These are phyloP conservation scores for Malus fusca DNA, from an alignment of 306 rosid species.

Conservation along the genomic window DNA sequence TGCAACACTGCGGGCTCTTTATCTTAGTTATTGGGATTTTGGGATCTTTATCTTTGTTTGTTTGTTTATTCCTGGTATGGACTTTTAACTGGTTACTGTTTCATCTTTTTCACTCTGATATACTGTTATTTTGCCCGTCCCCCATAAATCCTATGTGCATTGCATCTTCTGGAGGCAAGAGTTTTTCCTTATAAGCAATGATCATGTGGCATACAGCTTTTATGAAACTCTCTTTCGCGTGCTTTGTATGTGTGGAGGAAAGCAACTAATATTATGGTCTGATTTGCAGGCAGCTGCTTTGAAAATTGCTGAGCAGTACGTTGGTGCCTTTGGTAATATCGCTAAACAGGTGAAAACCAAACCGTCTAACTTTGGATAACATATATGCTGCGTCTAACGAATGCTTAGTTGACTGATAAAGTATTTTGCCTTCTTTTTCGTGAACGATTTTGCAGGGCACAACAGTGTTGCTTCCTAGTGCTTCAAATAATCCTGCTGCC, in stretches of 20 bases:
- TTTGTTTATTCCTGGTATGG: neutral
- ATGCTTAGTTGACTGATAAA: neutral
- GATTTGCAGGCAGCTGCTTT: slow-evolving; percentile 84
- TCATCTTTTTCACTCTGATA: neutral
- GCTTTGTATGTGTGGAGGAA: neutral
- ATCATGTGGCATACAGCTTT: neutral
- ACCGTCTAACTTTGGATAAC: neutral
- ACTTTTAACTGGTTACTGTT: neutral
- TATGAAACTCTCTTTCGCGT: neutral
- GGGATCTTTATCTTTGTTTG: neutral
- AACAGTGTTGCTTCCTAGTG: slow-evolving; percentile 91
- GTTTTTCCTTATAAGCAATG: neutral
- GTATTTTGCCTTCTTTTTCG: neutral
- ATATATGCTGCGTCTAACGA: neutral
- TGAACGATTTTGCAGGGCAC: slow-evolving; percentile 51
- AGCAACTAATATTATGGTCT: slow-evolving; percentile 21
- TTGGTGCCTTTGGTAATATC: slow-evolving; percentile 75
- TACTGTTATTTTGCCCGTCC: neutral
- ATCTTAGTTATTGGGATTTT: neutral
- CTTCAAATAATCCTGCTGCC: slow-evolving; percentile 65
- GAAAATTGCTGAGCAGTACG: slow-evolving; percentile 87
- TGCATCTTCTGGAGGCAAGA: neutral
- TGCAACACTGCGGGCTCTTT: neutral
- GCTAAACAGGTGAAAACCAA: slow-evolving; percentile 74
- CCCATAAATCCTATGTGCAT: neutral